Evolutionary conservation across 2,329 filamentous ascomycete genomes (phyloP).

Genomic region (Paecilomyces variotii): DNA sequence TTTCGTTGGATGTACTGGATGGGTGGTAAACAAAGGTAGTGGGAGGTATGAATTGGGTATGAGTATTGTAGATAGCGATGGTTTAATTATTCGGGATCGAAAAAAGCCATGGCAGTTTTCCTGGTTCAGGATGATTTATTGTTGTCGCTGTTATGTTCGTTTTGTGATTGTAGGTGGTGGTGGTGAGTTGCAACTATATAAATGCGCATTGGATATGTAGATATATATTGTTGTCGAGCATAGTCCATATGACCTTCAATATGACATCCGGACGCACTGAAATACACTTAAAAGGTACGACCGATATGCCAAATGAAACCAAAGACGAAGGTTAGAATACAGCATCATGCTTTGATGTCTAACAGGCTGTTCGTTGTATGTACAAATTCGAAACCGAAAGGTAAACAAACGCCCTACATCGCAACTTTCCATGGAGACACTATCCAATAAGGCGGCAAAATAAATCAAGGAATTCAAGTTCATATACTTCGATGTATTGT

Average conservation of each 20-base stretch:
- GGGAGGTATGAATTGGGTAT: background rate
- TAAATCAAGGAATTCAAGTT: too few relatives aligned
- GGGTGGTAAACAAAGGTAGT: background rate
- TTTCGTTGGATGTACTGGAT: background rate
- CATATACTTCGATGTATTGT: too few relatives aligned
- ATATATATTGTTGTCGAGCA: background rate
- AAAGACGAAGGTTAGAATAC: too few relatives aligned
- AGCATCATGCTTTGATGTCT: too few relatives aligned
- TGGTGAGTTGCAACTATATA: background rate
- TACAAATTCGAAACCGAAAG: too few relatives aligned
- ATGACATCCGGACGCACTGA: too few relatives aligned
- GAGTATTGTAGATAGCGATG: background rate
- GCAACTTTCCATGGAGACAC: too few relatives aligned
- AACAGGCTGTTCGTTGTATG: too few relatives aligned
- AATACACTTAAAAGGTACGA: too few relatives aligned
- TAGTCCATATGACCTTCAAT: background rate
- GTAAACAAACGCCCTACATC: background rate
- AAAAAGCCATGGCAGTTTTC: background rate
- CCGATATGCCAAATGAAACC: background rate
- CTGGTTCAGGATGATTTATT: background rate
- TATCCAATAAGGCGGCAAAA: too few relatives aligned
- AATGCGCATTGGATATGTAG: background rate
- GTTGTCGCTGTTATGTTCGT: background rate
- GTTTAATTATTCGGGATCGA: background rate
- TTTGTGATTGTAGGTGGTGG: background rate